A percentile compares a stretch with the other conserved stretches of the same genome.
Conservation (phyloP, 768 basidiomycete species). For the Tricholomella constricta region DNA sequence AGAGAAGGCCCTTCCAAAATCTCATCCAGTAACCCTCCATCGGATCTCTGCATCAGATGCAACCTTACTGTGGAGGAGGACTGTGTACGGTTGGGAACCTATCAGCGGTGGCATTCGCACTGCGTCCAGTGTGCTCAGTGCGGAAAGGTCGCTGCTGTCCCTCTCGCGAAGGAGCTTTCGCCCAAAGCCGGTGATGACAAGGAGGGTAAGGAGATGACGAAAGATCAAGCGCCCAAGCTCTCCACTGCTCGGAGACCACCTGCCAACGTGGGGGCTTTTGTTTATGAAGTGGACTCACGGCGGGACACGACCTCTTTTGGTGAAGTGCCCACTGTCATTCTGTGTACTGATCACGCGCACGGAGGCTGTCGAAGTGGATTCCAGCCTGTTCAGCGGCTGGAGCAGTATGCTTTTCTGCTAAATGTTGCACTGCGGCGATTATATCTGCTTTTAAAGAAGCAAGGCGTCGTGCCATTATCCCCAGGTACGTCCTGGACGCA, state of each 20-base stretch:
- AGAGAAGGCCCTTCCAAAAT: slow-evolving; percentile 52
- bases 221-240: slow-evolving; percentile 55
- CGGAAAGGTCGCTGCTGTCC: slow-evolving; percentile 72
- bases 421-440: slow-evolving; percentile 93
- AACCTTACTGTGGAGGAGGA: slow-evolving; percentile 94
- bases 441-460: slow-evolving; percentile 83
- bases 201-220: slow-evolving; percentile 36
- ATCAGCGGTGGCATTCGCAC: slow-evolving; percentile 94
- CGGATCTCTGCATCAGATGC: slow-evolving; percentile 91
- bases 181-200: slow-evolving; percentile 56
- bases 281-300: slow-evolving; percentile 71
- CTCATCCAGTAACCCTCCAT: slow-evolving; percentile 71
- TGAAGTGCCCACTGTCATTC: slow-evolving; percentile 69
- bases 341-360: slow-evolving; percentile 79
- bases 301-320: slow-evolving; percentile 73
- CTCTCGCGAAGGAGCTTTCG: slow-evolving; percentile 54
- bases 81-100: slow-evolving; percentile 93
- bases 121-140: slow-evolving; percentile 88
- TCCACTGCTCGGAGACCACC: slow-evolving; percentile 72
- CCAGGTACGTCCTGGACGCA: slow-evolving; percentile 52
- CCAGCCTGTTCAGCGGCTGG: slow-evolving; percentile 88
- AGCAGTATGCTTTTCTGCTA: slow-evolving; percentile 96
- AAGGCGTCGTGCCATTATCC: slow-evolving; percentile 85
- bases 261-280: slow-evolving; percentile 78
- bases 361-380: slow-evolving; percentile 73